These are phyloP conservation scores for Debaryomyces nepalensis DNA, from an alignment of 1,139 yeast genomes.

Conservation along the genomic window DNA sequence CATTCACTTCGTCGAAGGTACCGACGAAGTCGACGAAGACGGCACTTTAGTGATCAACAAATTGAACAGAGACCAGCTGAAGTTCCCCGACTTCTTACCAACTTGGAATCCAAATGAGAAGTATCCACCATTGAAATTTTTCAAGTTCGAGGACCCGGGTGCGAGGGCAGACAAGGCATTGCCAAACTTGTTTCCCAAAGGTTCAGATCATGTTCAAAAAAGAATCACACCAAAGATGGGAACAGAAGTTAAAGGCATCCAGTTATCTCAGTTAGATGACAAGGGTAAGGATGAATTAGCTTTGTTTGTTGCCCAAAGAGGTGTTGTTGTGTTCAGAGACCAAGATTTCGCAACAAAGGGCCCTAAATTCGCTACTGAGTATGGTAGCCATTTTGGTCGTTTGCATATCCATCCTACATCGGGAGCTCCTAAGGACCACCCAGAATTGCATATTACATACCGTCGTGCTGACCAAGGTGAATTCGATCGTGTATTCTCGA, in stretches of 20 bases:
- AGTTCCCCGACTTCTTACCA: slow-evolving; percentile 49
- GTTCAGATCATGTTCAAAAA: slow-evolving; percentile 34
- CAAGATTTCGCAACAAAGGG: slow-evolving; percentile 67
- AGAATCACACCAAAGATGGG: slow-evolving; percentile 69
- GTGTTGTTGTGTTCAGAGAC: slow-evolving; percentile 68
- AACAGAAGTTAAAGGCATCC: slow-evolving; percentile 62
- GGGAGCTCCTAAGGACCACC: slow-evolving; percentile 62
- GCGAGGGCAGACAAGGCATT: slow-evolving; percentile 59
- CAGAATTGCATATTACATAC: slow-evolving; percentile 67
- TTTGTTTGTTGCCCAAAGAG: slow-evolving; percentile 64
- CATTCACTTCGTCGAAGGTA: slow-evolving; percentile 40
- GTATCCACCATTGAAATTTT: slow-evolving; percentile 50
- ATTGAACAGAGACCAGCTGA: slow-evolving; percentile 23
- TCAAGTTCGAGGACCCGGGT: slow-evolving; percentile 58
- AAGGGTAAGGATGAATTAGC: slow-evolving; percentile 69
- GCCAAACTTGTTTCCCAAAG: slow-evolving; percentile 52
- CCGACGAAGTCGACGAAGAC: slow-evolving; percentile 21
- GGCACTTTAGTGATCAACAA: slow-evolving; percentile 31
- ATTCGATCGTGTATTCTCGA: slow-evolving; percentile 36
- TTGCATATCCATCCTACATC: slow-evolving; percentile 77
- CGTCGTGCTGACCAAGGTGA: slow-evolving; percentile 50
- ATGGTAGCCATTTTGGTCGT: slow-evolving; percentile 67
- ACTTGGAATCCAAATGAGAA: slow-evolving; percentile 53
- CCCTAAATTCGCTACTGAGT: slow-evolving; percentile 55
- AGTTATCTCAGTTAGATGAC: slow-evolving; percentile 55